These are phyloP conservation scores for Agaricus sinodeliciosus DNA, from an alignment of 768 basidiomycete species.

Conservation along the genomic window DNA sequence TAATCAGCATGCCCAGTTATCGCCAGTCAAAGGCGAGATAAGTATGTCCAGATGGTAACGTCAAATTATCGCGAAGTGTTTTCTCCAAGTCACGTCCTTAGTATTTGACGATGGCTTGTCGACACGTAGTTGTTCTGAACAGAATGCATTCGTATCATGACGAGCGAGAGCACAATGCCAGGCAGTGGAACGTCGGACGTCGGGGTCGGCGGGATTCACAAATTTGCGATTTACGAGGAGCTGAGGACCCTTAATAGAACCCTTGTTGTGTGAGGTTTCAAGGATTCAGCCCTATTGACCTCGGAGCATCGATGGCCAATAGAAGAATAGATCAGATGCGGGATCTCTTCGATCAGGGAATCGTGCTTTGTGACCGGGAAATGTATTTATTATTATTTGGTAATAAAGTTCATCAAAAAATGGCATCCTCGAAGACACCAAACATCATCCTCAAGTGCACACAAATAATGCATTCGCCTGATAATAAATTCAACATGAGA, in stretches of 20 bases:
- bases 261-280: slow-evolving; percentile 6
- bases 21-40: neutral
- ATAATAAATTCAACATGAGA: slow-evolving; percentile 22
- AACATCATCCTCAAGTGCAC: slow-evolving; percentile 13
- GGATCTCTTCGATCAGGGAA: slow-evolving; percentile 6
- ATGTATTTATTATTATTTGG: slow-evolving; percentile 15
- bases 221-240: neutral
- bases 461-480: slow-evolving; percentile 18
- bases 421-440: slow-evolving; percentile 25
- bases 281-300: slow-evolving; percentile 1
- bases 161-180: neutral
- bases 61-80: neutral
- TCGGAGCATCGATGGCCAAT: slow-evolving; percentile 1
- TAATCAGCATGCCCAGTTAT: neutral
- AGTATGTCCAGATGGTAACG: neutral
- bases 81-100: neutral
- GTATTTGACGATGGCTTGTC: too few species aligned
- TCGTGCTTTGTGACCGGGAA: slow-evolving; percentile 19
- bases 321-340: neutral
- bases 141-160: too few species aligned
- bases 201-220: neutral
- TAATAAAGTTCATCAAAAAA: slow-evolving; percentile 9
- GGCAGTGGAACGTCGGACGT: neutral
- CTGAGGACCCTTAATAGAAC: neutral
- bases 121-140: too few species aligned